These are phyloP conservation scores for Aspergillus sp. DNA, from an alignment of 2,329 filamentous ascomycete species.

Conservation along the genomic window DNA sequence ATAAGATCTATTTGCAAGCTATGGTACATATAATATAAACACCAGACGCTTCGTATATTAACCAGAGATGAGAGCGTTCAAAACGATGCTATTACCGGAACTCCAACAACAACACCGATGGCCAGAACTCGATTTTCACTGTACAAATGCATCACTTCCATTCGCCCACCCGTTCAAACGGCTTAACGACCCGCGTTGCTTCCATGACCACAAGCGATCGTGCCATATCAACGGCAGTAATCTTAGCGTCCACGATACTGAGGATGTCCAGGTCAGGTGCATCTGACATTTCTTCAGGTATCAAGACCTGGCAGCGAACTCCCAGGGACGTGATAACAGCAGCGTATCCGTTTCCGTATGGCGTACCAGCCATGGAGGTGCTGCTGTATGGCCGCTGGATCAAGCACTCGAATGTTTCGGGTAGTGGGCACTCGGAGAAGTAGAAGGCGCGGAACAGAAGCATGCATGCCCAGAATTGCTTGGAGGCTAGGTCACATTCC, in stretches of 20 bases:
- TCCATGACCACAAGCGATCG: conserved; percentile 36
- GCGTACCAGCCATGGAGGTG: conserved; percentile 24
- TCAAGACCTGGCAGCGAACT: conserved; percentile 31
- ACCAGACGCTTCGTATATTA: too few species aligned
- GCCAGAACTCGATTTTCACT: not conserved
- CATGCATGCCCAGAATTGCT: conserved; percentile 53
- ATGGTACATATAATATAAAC: too few species aligned
- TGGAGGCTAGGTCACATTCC: conserved; percentile 41
- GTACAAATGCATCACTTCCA: conserved; percentile 23
- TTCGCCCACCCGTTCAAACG: conserved; percentile 36
- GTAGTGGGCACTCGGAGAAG: conserved; percentile 55
- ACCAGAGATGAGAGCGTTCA: not conserved
- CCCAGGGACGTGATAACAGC: conserved; percentile 36
- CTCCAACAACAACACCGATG: not conserved
- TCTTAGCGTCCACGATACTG: conserved; percentile 38
- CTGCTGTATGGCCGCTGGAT: conserved; percentile 31
- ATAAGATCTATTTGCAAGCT: not conserved
- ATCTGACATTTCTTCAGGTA: conserved; percentile 26
- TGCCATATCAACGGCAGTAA: conserved; percentile 37
- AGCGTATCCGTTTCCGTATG: conserved; percentile 24
- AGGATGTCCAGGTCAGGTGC: conserved; percentile 29
- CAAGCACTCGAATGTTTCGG: conserved; percentile 47
- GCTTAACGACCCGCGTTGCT: conserved; percentile 32
- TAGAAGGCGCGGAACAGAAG: conserved; percentile 61
- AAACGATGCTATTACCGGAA: not conserved